phyloP scores from a whole-genome alignment of 2,329 filamentous ascomycete genomes.

The Helicocarpus griseus region DNA sequence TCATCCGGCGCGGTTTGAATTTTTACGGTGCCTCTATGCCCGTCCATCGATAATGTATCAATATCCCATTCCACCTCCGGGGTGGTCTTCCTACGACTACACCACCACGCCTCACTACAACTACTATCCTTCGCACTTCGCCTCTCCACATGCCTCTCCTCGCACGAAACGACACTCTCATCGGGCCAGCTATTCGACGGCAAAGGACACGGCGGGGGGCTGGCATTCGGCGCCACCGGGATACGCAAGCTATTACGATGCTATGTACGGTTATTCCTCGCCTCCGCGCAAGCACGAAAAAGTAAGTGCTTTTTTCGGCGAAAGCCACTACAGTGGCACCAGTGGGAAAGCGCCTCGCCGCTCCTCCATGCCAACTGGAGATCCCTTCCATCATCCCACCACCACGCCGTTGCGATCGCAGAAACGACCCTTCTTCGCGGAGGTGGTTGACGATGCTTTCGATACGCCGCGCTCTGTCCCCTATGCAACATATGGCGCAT shows the following conservation, averaged over 20 bases:
- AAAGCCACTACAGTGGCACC: conserved; percentile 4
- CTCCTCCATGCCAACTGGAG: conserved; percentile 33
- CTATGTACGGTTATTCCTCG: conserved; percentile 40
- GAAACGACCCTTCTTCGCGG: conserved; percentile 47
- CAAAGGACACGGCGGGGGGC: conserved; percentile 27
- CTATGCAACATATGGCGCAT: conserved; percentile 2
- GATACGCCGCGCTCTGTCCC: conserved; percentile 25
- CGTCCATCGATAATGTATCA: conserved; percentile 33
- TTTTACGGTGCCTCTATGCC: conserved; percentile 19
- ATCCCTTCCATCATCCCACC: conserved; percentile 10
- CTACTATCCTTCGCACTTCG: conserved; percentile 46
- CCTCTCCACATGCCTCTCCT: conserved; percentile 38
- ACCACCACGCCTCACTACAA: conserved; percentile 39
- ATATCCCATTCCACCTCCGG: conserved; percentile 37
- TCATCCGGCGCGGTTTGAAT: not conserved
- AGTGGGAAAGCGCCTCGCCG: conserved; percentile 27
- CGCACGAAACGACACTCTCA: conserved; percentile 43
- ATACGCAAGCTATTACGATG: conserved; percentile 37
- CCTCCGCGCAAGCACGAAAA: conserved; percentile 49
- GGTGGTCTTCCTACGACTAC: conserved; percentile 41
- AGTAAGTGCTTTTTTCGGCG: conserved; percentile 54
- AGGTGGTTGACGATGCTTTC: conserved; percentile 48
- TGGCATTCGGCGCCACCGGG: conserved; percentile 33
- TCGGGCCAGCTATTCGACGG: conserved; percentile 46
- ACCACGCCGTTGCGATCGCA: conserved; percentile 28